Evolutionary conservation across 495 filamentous ascomycete genomes (phyloP).

Genomic region (Opeltia flavorubescens): DNA sequence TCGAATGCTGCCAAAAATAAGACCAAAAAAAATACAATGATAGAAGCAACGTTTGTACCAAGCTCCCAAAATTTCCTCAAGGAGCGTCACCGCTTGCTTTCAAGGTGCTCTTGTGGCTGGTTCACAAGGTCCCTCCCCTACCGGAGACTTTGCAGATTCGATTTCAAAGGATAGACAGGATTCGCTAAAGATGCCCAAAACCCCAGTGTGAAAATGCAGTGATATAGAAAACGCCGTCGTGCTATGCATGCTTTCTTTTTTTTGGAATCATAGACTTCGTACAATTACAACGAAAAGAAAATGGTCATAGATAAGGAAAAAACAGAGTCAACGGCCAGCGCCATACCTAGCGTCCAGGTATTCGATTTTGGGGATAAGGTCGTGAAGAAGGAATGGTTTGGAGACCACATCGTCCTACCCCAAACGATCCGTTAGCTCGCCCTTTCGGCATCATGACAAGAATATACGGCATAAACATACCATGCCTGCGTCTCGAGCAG

Average conservation of each 20-base stretch:
- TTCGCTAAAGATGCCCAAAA: too few relatives aligned
- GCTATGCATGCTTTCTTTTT: not conserved
- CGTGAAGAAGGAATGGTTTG: conserved; percentile 64
- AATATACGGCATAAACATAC: conserved; percentile 21
- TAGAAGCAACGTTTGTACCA: too few relatives aligned
- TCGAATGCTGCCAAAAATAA: too few relatives aligned
- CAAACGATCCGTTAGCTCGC: not conserved
- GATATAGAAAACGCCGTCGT: not conserved
- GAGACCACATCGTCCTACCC: conserved; percentile 63
- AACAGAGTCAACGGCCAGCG: not conserved
- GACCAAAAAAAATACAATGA: too few relatives aligned
- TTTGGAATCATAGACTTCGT: not conserved
- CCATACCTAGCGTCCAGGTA: conserved; percentile 1
- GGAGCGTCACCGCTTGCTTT: too few relatives aligned
- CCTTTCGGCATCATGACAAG: not conserved
- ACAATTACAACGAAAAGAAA: not conserved
- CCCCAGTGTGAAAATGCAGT: too few relatives aligned
- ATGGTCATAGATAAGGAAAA: not conserved
- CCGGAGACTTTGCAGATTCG: too few relatives aligned
- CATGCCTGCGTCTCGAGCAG: conserved; percentile 56
- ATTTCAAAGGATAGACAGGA: too few relatives aligned
- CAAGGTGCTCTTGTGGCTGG: too few relatives aligned
- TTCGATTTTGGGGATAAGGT: conserved; percentile 54
- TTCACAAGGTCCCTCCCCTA: too few relatives aligned
- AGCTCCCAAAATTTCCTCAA: too few relatives aligned